Conservation (phyloP, 169 alveolate species). For the Plasmodium cynomolgi region DNA sequence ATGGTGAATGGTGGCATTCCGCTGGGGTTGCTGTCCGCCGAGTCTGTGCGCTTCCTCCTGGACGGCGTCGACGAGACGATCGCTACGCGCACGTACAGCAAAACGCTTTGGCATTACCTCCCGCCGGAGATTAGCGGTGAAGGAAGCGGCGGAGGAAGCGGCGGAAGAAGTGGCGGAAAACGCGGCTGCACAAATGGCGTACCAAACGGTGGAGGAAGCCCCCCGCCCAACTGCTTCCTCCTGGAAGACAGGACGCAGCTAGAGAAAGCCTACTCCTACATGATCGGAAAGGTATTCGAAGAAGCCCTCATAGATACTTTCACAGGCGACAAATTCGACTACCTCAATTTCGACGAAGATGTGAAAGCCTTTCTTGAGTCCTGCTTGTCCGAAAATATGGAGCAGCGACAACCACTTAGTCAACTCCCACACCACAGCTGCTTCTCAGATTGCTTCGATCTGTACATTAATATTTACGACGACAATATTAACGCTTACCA, state of each 20-base stretch:
- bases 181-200: not conserved
- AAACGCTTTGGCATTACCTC: slow-evolving; percentile 35
- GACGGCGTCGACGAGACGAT: slow-evolving; percentile 28
- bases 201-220: not conserved
- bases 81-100: slow-evolving; percentile 44
- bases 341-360: slow-evolving; percentile 53
- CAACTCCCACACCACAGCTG: slow-evolving; percentile 28
- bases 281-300: slow-evolving; percentile 64
- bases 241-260: slow-evolving; percentile 17
- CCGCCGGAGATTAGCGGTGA: slow-evolving; percentile 18
- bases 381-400: slow-evolving; percentile 15
- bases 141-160: not conserved
- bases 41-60: slow-evolving; percentile 15
- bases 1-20: slow-evolving; percentile 46
- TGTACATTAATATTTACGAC: slow-evolving; percentile 60
- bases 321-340: slow-evolving; percentile 67
- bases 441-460: slow-evolving; percentile 51
- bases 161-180: too few species aligned
- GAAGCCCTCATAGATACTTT: slow-evolving; percentile 61
- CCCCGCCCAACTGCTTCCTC: not conserved
- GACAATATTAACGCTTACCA: slow-evolving; percentile 66
- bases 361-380: slow-evolving; percentile 14
- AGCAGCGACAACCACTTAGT: slow-evolving; percentile 20
- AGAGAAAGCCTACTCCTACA: slow-evolving; percentile 65
- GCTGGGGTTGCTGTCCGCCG: slow-evolving; percentile 24